Percentiles rank a stretch among this genome's conserved stretches.
Conservation (phyloP, 345 rosid species). For the Lagerstroemia speciosa region DNA sequence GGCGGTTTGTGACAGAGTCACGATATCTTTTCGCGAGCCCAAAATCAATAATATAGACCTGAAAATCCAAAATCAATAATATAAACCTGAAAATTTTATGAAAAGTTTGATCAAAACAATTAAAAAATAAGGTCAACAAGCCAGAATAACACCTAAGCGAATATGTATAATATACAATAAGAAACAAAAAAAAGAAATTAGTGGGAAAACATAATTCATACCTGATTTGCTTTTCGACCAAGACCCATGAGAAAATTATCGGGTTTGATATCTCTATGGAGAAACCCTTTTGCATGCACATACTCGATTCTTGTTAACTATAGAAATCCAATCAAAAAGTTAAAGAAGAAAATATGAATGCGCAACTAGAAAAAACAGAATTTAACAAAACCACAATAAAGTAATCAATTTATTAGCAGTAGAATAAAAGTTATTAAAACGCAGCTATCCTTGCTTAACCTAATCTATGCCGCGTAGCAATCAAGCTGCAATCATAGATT, state of each 20-base stretch:
- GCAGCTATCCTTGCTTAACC: no score
- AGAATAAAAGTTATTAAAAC: no score
- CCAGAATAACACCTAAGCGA: neutral
- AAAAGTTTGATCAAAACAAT: neutral
- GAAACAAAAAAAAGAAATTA: neutral
- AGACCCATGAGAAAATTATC: slow-evolving; percentile 84
- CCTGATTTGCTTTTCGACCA: slow-evolving; percentile 69
- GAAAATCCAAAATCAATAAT: no score
- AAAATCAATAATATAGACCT: no score
- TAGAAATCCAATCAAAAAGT: neutral
- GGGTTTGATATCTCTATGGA: slow-evolving; percentile 71
- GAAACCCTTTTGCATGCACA: slow-evolving; percentile 54
- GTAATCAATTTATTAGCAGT: no score
- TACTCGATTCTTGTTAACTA: slow-evolving; percentile 63
- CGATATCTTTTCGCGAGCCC: slow-evolving; percentile 76
- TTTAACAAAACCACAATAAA: no score
- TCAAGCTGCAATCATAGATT: neutral
- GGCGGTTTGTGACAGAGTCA: slow-evolving; percentile 46
- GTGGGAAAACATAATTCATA: slow-evolving; percentile 11
- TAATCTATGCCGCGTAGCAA: neutral
- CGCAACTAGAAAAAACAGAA: no score
- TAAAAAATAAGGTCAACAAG: no score
- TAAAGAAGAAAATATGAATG: neutral
- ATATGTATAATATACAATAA: neutral
- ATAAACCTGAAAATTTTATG: slow-evolving; percentile 35